These are phyloP conservation scores for Crithidia acanthocephali DNA, from an alignment of 208 protist species.

Conservation along the genomic window DNA sequence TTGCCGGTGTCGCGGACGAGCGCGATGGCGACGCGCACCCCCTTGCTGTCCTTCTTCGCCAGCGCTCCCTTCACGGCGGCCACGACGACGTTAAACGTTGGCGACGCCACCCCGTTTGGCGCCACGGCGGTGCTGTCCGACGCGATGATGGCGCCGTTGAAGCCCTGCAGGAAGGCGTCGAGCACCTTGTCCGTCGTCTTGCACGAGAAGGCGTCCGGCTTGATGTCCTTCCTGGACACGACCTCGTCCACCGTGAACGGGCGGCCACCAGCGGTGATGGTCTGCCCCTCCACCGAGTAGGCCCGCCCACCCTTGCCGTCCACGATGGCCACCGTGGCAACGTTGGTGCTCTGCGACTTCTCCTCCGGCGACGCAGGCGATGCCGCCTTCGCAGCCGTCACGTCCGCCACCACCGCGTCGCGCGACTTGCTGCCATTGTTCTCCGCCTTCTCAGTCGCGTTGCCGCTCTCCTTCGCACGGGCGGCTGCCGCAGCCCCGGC, in stretches of 20 bases:
- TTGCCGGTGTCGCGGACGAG: constrained; percentile 36
- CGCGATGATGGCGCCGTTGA: constrained; percentile 53
- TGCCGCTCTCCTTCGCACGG: background rate
- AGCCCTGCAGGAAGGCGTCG: constrained; percentile 49
- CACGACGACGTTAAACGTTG: constrained; percentile 26
- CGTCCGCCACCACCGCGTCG: no score
- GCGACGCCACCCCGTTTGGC: constrained; percentile 36
- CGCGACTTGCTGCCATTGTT: background rate
- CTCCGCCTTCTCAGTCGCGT: background rate
- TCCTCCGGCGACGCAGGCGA: background rate
- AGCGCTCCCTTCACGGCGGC: constrained; percentile 32
- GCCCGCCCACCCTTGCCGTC: constrained; percentile 27
- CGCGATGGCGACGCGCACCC: constrained; percentile 47
- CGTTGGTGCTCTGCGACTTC: constrained; percentile 31
- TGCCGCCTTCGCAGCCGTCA: background rate
- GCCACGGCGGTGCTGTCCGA: constrained; percentile 34
- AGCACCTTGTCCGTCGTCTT: constrained; percentile 35
- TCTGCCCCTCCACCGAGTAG: constrained; percentile 29
- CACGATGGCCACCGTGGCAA: constrained; percentile 36
- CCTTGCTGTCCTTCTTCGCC: constrained; percentile 29
- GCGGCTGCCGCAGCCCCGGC: background rate
- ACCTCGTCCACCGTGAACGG: constrained; percentile 54
- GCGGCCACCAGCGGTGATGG: constrained; percentile 31
- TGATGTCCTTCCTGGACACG: constrained; percentile 23
- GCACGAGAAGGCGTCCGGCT: constrained; percentile 20